phyloP scores from a whole-genome alignment of 768 basidiomycete species.

The Pholiota conissans region DNA sequence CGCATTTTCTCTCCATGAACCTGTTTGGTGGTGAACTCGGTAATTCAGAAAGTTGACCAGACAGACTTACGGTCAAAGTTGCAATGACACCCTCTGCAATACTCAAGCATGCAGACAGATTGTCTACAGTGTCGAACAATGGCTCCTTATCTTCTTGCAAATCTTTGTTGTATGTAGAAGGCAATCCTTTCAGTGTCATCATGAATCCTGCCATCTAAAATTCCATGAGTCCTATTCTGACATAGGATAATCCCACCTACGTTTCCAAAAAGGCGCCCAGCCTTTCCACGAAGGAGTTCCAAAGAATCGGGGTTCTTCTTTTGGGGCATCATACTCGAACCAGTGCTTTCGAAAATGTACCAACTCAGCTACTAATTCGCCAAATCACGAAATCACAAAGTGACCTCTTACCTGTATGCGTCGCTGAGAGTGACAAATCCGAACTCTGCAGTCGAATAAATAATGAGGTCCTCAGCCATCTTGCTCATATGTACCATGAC shows the following conservation, averaged over 20 bases:
- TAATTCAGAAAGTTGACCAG: not conserved
- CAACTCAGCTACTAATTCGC: no score
- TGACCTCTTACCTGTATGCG: constrained; percentile 86
- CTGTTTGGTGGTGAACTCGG: constrained; percentile 38
- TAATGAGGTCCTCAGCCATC: constrained; percentile 93
- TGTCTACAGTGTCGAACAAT: constrained; percentile 91
- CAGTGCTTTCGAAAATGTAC: constrained; percentile 66
- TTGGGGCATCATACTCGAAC: constrained; percentile 99
- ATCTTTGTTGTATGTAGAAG: constrained; percentile 99
- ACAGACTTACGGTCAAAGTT: constrained; percentile 72
- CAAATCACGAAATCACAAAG: no score
- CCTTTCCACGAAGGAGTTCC: constrained; percentile 93
- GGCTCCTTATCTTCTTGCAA: constrained; percentile 99
- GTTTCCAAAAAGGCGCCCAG: constrained; percentile 92
- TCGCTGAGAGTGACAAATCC: constrained; percentile 96
- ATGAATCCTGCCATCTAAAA: constrained; percentile 94
- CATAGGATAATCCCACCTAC: constrained; percentile 39
- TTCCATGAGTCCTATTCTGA: constrained; percentile 6
- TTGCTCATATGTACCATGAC: constrained; percentile 93
- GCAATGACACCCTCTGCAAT: constrained; percentile 95
- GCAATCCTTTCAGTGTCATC: constrained; percentile 96
- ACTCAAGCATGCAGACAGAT: constrained; percentile 80
- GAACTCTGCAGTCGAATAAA: constrained; percentile 97
- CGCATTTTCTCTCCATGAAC: constrained; percentile 91
- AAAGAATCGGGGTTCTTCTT: constrained; percentile 99